These are phyloP conservation scores for Artemisia argyi DNA, from an alignment of 129 eudicot genomes.

Conservation along the genomic window DNA sequence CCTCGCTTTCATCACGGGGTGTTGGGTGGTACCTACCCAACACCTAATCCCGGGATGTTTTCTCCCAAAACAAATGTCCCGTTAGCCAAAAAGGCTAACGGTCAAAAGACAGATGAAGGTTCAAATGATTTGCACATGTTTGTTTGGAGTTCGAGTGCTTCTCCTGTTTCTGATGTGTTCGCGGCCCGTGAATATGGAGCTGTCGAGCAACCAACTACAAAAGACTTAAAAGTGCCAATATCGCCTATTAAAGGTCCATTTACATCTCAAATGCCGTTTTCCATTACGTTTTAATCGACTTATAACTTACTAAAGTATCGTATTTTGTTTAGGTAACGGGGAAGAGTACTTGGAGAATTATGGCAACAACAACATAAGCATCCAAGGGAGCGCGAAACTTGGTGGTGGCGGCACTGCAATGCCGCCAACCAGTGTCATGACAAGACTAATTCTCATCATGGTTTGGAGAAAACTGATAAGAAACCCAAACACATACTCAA, in stretches of 20 bases:
- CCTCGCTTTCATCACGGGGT: conserved; percentile 58
- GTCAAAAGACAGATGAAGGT: conserved; percentile 56
- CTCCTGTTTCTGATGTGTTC: conserved; percentile 92
- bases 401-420: conserved; percentile 40
- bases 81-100: conserved; percentile 47
- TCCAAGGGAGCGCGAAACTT: conserved; percentile 40
- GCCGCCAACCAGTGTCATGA: conserved; percentile 97
- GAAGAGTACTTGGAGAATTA: conserved; percentile 63
- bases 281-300: not conserved
- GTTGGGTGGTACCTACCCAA: conserved; percentile 49
- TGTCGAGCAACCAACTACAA: conserved; percentile 43
- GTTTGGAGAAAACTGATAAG: conserved; percentile 93
- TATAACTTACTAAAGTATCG: conserved; percentile 17
- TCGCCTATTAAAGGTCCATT: conserved; percentile 69
- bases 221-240: conserved; percentile 58
- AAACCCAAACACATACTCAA: conserved; percentile 92
- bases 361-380: conserved; percentile 57
- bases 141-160: conserved; percentile 95
- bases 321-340: conserved; percentile 36
- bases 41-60: conserved; percentile 81
- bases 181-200: conserved; percentile 76
- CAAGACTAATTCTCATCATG: conserved; percentile 92
- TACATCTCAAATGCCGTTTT: not conserved
- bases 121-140: conserved; percentile 88
- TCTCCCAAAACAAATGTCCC: conserved; percentile 57